Conservation (phyloP, 2,329 filamentous ascomycete genomes). For the Pseudogymnoascus sp. region DNA sequence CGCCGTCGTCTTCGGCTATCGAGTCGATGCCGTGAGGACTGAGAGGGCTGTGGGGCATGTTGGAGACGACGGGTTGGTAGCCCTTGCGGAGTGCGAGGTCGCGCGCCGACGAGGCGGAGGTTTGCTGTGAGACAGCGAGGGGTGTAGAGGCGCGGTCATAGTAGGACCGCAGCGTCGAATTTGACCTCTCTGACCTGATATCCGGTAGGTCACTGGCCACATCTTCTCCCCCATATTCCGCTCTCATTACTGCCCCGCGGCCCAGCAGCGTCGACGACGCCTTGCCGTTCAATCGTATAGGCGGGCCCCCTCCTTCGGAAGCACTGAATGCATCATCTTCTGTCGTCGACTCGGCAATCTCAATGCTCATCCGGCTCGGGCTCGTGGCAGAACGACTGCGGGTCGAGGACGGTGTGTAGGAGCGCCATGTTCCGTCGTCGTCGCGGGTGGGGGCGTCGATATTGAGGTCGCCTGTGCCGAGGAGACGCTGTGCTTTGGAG, state of each 20-base stretch:
- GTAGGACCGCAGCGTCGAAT: constrained; percentile 39
- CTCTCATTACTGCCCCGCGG: constrained; percentile 17
- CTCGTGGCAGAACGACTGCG: constrained; percentile 22
- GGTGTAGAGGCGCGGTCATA: constrained; percentile 38
- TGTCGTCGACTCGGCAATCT: constrained; percentile 30
- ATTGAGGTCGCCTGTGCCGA: constrained; percentile 39
- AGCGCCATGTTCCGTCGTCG: constrained; percentile 20
- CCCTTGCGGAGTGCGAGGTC: constrained; percentile 34
- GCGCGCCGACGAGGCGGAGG: constrained; percentile 35
- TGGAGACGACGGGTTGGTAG: constrained; percentile 21
- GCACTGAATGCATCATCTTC: constrained; percentile 22
- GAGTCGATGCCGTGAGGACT: background rate
- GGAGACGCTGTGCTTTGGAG: constrained; percentile 28
- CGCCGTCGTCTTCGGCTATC: background rate
- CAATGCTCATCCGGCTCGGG: constrained; percentile 35
- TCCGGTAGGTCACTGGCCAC: constrained; percentile 29
- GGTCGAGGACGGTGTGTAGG: background rate
- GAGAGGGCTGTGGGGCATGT: background rate
- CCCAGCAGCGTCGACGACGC: constrained; percentile 40
- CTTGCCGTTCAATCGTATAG: constrained; percentile 32
- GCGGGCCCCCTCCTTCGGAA: constrained; percentile 20
- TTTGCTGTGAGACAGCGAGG: constrained; percentile 35
- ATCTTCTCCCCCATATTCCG: constrained; percentile 23
- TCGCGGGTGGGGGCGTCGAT: constrained; percentile 31
- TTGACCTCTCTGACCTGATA: constrained; percentile 33